Conservation (phyloP, 1,139 yeast species). For the Blastobotrys ciferrii region DNA sequence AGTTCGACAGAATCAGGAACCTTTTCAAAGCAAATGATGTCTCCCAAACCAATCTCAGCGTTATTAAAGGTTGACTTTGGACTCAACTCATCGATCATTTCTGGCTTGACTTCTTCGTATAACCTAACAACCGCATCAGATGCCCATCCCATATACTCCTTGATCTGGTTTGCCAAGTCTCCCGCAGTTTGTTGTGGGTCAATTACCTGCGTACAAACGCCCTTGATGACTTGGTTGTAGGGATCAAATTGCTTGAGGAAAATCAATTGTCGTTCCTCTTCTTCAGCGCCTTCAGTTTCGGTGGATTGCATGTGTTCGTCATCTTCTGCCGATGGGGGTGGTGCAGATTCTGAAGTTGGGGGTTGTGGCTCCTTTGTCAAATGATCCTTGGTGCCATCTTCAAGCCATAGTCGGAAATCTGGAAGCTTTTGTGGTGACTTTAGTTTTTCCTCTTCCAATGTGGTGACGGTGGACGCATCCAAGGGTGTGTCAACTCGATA, state of each 20-base stretch:
- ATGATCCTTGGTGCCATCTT: slow-evolving; percentile 29
- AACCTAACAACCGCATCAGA: slow-evolving; percentile 44
- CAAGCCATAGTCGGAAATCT: slow-evolving; percentile 48
- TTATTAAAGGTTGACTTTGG: slow-evolving; percentile 50
- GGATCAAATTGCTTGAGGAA: slow-evolving; percentile 74
- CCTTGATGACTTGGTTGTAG: slow-evolving; percentile 51
- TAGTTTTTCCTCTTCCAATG: slow-evolving; percentile 47
- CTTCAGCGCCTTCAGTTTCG: slow-evolving; percentile 5
- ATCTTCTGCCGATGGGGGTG: neutral
- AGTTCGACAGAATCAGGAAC: slow-evolving; percentile 26
- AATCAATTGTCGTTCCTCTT: slow-evolving; percentile 39
- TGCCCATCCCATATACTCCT: slow-evolving; percentile 47
- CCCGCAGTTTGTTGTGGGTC: slow-evolving; percentile 49
- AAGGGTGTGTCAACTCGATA: slow-evolving; percentile 60
- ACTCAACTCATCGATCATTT: slow-evolving; percentile 53
- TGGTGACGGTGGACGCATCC: slow-evolving; percentile 38
- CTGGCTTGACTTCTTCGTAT: slow-evolving; percentile 71
- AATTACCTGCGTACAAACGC: slow-evolving; percentile 63
- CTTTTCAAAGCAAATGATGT: slow-evolving; percentile 63
- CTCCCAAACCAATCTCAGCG: slow-evolving; percentile 75
- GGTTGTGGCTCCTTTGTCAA: slow-evolving; percentile 12
- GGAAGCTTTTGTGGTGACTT: slow-evolving; percentile 22
- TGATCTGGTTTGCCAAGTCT: slow-evolving; percentile 46
- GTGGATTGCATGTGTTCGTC: slow-evolving; percentile 2
- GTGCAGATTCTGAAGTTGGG: neutral